Conservation (phyloP, 768 basidiomycete species). For the Russula abietina region DNA sequence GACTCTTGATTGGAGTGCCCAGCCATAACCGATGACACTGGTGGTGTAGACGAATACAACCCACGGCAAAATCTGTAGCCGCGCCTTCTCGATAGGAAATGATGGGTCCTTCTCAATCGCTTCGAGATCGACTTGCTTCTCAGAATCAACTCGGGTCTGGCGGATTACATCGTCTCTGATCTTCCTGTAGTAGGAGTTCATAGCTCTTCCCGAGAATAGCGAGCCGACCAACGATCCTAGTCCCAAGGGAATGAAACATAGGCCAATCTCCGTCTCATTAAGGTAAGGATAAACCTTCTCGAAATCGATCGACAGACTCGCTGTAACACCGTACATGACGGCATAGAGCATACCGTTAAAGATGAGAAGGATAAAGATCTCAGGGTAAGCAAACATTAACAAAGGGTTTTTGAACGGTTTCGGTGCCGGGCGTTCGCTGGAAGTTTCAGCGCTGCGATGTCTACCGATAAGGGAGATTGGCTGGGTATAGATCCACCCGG, state of each 20-base stretch:
- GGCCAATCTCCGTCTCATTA: conserved; percentile 57
- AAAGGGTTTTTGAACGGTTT: conserved; percentile 50
- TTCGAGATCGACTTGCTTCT: conserved; percentile 25
- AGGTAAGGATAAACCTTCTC: conserved; percentile 51
- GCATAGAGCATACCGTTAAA: conserved; percentile 50
- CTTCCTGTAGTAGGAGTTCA: conserved; percentile 60
- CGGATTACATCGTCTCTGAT: conserved; percentile 30
- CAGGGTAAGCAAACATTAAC: conserved; percentile 46
- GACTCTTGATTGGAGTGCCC: conserved; percentile 47
- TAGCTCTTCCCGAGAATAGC: conserved; percentile 50
- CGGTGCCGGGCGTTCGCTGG: conserved; percentile 24
- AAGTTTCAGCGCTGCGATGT: background rate
- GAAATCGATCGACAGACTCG: conserved; percentile 59
- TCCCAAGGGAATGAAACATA: conserved; percentile 75
- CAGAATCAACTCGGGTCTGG: conserved; percentile 21
- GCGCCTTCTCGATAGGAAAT: conserved; percentile 59
- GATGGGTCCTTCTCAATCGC: conserved; percentile 32
- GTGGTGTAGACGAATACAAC: conserved; percentile 37
- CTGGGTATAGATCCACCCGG: conserved; percentile 31
- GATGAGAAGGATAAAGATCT: conserved; percentile 48
- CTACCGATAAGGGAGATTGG: conserved; percentile 33
- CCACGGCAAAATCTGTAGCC: conserved; percentile 43
- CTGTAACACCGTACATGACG: conserved; percentile 54
- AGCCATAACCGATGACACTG: conserved; percentile 51
- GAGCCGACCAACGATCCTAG: conserved; percentile 63